A percentile compares a stretch with the other conserved stretches of the same genome.
Conservation (phyloP, 805 yeast species). For the Starmerella geochares region DNA sequence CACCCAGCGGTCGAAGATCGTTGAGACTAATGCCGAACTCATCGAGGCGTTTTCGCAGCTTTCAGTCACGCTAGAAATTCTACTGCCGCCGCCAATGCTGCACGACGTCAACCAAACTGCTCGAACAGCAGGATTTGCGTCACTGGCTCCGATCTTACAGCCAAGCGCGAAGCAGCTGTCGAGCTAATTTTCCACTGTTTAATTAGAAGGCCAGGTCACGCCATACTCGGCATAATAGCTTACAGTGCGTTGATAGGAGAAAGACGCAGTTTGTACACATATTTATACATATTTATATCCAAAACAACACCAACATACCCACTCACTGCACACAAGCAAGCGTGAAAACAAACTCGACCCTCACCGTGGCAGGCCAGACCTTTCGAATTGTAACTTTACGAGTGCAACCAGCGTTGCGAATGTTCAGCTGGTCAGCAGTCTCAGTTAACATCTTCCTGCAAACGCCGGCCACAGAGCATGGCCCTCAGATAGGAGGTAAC, state of each 20-base stretch:
- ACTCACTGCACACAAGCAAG: no score
- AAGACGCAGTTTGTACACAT: not conserved
- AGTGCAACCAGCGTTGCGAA: no score
- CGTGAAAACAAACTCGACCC: no score
- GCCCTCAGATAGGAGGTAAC: slow-evolving; percentile 62
- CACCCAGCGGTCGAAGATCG: slow-evolving; percentile 26
- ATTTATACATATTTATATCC: not conserved
- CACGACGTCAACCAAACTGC: slow-evolving; percentile 2
- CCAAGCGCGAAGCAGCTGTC: not conserved
- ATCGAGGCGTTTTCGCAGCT: slow-evolving; percentile 38
- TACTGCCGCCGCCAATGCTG: slow-evolving; percentile 28
- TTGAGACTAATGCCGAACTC: slow-evolving; percentile 41
- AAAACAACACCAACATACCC: no score
- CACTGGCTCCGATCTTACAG: slow-evolving; percentile 22
- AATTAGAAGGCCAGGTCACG: no score
- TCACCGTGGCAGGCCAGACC: no score
- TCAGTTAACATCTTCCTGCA: no score
- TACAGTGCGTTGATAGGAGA: no score
- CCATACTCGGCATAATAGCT: no score
- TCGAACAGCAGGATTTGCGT: slow-evolving; percentile 11
- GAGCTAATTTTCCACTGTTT: not conserved
- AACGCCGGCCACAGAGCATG: slow-evolving; percentile 46
- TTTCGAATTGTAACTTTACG: no score
- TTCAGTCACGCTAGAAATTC: slow-evolving; percentile 37
- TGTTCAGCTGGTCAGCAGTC: no score